Base-by-base conservation (phyloP, 108 stramenopile species). In the Schizochytrium sp. region DNA sequence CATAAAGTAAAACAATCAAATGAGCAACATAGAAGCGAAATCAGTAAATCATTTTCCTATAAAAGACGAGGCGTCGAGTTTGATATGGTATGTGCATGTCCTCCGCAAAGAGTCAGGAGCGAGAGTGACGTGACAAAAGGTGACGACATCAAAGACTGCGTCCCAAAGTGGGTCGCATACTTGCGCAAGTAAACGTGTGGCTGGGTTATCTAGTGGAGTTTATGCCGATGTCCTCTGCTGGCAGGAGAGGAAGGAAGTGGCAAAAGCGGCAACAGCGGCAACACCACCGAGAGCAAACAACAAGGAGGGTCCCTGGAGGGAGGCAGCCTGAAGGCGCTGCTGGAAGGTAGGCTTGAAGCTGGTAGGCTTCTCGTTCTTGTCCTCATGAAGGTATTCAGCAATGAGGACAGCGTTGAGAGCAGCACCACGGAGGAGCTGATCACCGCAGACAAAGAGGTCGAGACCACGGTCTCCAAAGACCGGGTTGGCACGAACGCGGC, bases 361-460 rank as follows among this genome's bases (percentile, higher is more conserved):
- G 8, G 64, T 7, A 44, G 76, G 76, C 53, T 83, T 55, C 53
- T 49, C 50, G 3, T 3, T 55, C 76, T 49, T 55, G 76, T 97
- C 96, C 91, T 92, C 92, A 46, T 92, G 92, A 94, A 97, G 95
- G 57, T 92, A 96, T 94, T 98, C 97, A 15, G 97, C 98, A 19
- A 98, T 96, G 42, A 98, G 89, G 45, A 98, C 98, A 5, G 98
- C 98, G 93, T 98, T 98, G 89, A 98, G 92, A 2, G 98, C 98
- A 3, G 98, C 98, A 60, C 98, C 98, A 72, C 98, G 95, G 87
- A 98, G 92, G 49, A 98, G 95, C 94, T 98, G 98, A 92, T 99
- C 98, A 15, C 98, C 98, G 87, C 94, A 95, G 41, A 99, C 98
- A 91, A 99, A 99, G 89, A 99, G 94, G 93, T 99, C 98, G 49